Conservation (phyloP, 202 grass and related monocot species). For the Carex arenaria region DNA sequence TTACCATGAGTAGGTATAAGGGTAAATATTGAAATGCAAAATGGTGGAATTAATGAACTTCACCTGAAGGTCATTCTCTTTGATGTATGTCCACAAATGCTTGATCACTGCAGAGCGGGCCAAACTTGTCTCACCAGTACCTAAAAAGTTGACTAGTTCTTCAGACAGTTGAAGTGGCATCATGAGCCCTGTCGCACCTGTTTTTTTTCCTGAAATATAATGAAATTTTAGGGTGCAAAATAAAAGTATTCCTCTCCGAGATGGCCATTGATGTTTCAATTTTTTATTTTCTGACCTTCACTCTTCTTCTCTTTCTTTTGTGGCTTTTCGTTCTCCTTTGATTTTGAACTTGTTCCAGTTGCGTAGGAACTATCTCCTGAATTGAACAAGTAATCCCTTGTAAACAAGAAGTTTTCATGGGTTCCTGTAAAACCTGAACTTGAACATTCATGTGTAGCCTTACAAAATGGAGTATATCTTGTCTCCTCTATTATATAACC, state of each 20-base stretch:
- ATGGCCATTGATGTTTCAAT: background rate
- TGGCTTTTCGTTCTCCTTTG: conserved; percentile 70
- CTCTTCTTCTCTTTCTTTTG: conserved; percentile 71
- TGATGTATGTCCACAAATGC: conserved; percentile 91
- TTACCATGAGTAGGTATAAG: background rate
- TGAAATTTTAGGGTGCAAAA: background rate
- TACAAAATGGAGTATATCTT: background rate
- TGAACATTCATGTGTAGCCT: background rate
- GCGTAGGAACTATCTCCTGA: conserved; percentile 10
- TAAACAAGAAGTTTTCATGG: background rate
- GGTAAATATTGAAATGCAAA: background rate
- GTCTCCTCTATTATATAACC: background rate
- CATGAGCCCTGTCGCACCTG: conserved; percentile 63
- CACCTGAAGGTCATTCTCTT: conserved; percentile 95
- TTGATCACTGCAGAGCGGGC: conserved; percentile 86
- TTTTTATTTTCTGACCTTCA: conserved; percentile 60
- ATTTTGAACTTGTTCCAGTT: conserved; percentile 45
- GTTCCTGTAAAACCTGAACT: background rate
- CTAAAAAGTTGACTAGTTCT: conserved; percentile 85
- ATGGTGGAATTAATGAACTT: conserved; percentile 16
- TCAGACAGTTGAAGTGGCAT: conserved; percentile 75
- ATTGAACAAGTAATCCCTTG: background rate
- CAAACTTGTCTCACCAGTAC: conserved; percentile 82
- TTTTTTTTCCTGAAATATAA: conserved; percentile 19
- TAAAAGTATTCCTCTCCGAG: background rate